These are phyloP conservation scores for Fagus sylvatica DNA, from an alignment of 306 rosid genomes.

Conservation along the genomic window DNA sequence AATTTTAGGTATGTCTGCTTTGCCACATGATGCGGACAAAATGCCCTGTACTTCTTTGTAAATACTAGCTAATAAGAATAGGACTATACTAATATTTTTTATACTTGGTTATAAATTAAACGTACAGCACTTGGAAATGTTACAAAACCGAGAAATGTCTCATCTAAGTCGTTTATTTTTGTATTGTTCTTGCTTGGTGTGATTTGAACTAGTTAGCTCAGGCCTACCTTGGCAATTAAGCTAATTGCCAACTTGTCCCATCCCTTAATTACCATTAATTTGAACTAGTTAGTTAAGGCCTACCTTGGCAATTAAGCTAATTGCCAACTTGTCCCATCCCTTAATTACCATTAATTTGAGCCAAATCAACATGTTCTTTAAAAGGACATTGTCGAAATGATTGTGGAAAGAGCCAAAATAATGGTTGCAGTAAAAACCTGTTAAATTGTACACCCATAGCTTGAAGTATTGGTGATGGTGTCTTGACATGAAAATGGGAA, in stretches of 20 bases:
- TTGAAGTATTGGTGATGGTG: not conserved
- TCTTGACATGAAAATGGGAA: not conserved
- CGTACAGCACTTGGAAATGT: too few species aligned
- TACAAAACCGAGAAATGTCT: too few species aligned
- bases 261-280: not conserved
- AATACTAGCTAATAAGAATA: too few species aligned
- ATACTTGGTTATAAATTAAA: too few species aligned
- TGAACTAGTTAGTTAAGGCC: not conserved
- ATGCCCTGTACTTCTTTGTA: too few species aligned
- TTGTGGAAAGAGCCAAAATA: not conserved
- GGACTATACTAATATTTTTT: too few species aligned
- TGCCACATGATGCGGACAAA: not conserved
- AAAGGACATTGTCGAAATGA: not conserved
- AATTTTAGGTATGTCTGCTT: not conserved
- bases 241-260: not conserved
- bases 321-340: not conserved
- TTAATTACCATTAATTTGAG: not conserved
- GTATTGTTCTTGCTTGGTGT: not conserved
- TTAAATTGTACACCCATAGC: not conserved
- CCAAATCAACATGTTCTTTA: not conserved
- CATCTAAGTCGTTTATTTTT: too few species aligned
- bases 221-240: not conserved
- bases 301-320: not conserved
- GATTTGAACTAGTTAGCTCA: not conserved
- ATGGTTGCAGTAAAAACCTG: not conserved